Base-by-base conservation (phyloP, 306 rosid species). In the Begonia masoniana region DNA sequence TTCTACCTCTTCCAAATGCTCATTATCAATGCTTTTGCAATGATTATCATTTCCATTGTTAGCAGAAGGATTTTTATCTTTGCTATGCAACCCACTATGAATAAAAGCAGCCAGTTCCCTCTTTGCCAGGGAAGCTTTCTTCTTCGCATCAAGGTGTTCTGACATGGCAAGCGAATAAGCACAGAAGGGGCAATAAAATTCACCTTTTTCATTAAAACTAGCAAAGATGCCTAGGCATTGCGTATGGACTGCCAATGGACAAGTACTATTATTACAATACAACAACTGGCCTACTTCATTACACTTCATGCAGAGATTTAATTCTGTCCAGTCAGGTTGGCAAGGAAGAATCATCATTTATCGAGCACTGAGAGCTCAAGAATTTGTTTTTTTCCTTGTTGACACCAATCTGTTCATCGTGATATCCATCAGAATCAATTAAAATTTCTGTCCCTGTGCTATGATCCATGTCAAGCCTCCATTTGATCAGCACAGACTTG, bases 171-270 rank as follows among this genome's bases (percentile, higher is more conserved):
- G 77, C 49, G 77, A 74, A 69, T 74, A 78, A 19, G 57, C 68
- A 66, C 97, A 89, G 57, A 78, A 81, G n/a, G 94, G 94, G 69
- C 96, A 85, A 54, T 69, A 57, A 51, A 73, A 75, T 42, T 71
- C 65, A 4, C 72, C 83, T 15, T 60, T 57, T 54, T 58, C 62
- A 47, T 78, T 77, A 57, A 74, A 56, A 39, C 56, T 68, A 51
- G 66, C 62, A 21, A 60, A 15, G 53, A 68, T 71, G 58, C 74
- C 69, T 56, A 82, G 43, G 54, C 95, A 82, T 60, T 48, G 67
- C 73, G 76, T 76, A 71, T 85, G 97, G 75, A 74, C 64, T 68
- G 59, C 73, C 66, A 80, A 19, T 50, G 77, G 75, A 73, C 94
- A 89, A 65, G 72, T 62, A 41, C 73, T 65, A 17, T 65, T 64